A percentile compares a stretch with the other conserved stretches of the same genome.
Evolutionary conservation across 352 stramenopile species (phyloP).

Genomic region (Aphanomyces euteiches): DNA sequence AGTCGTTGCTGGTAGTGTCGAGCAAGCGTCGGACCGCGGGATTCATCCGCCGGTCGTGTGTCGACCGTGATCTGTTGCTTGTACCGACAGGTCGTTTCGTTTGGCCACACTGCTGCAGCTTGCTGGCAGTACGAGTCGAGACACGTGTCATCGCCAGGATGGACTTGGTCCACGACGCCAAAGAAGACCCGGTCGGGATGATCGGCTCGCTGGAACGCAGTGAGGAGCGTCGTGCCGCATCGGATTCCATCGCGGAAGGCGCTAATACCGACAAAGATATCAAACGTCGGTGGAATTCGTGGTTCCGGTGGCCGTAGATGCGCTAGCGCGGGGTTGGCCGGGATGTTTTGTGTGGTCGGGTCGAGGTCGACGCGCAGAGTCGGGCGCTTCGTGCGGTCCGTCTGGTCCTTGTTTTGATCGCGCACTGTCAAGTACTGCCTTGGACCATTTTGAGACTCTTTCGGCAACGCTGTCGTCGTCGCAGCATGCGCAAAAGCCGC

Average conservation of each 20-base stretch:
- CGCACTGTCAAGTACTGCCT: slow-evolving; percentile 2
- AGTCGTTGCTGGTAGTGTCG: slow-evolving; percentile 29
- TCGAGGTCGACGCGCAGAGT: slow-evolving; percentile 47
- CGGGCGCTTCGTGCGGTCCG: neutral
- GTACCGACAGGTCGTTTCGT: slow-evolving; percentile 12
- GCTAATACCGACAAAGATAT: slow-evolving; percentile 27
- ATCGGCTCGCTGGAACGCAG: slow-evolving; percentile 6
- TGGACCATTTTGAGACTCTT: too few relatives aligned
- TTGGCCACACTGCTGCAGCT: slow-evolving; percentile 3
- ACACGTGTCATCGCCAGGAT: neutral
- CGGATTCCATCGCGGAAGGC: slow-evolving; percentile 22
- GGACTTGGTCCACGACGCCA: slow-evolving; percentile 29
- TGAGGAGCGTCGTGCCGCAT: slow-evolving; percentile 20
- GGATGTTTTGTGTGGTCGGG: slow-evolving; percentile 70
- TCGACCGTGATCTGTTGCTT: slow-evolving; percentile 21
- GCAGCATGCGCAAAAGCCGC: too few relatives aligned
- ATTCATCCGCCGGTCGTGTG: slow-evolving; percentile 13
- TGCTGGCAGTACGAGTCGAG: slow-evolving; percentile 28
- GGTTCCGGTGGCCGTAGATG: slow-evolving; percentile 54
- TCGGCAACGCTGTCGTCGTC: too few relatives aligned
- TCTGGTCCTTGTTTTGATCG: slow-evolving; percentile 27
- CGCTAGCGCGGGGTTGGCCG: slow-evolving; percentile 36
- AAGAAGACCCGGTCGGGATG: slow-evolving; percentile 20
- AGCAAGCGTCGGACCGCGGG: slow-evolving; percentile 28
- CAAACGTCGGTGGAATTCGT: neutral